Percentiles rank a stretch among this genome's conserved stretches.
These are phyloP conservation scores for Ceratocystis colombiana DNA, from an alignment of 2,329 filamentous ascomycete species.

Conservation along the genomic window DNA sequence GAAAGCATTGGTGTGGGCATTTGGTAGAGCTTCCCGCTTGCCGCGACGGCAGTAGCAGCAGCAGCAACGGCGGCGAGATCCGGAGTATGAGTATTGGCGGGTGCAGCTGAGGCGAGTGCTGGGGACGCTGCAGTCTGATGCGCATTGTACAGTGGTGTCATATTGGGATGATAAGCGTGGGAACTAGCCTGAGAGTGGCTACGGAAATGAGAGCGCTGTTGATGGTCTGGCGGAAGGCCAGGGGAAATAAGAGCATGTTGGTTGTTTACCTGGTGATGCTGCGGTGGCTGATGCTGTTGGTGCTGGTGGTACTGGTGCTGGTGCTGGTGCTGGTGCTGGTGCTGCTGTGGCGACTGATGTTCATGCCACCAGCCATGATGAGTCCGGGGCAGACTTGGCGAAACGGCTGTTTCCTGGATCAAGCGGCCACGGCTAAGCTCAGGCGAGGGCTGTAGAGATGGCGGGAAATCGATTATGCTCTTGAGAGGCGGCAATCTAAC, in stretches of 20 bases:
- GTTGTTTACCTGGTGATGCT: too few species aligned
- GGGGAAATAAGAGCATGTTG: not conserved
- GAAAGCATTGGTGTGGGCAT: slow-evolving; percentile 3
- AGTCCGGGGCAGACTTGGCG: not conserved
- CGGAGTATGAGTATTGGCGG: not conserved
- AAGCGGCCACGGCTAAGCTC: not conserved
- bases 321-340: not conserved
- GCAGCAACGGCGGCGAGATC: not conserved
- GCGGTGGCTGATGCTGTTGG: not conserved
- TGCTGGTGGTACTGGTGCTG: not conserved
- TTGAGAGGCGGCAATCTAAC: not conserved
- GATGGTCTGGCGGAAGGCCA: not conserved
- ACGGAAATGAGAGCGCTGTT: not conserved
- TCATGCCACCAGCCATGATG: not conserved
- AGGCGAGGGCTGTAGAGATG: not conserved
- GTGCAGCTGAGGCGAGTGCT: not conserved
- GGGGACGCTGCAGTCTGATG: not conserved
- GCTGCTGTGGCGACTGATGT: not conserved
- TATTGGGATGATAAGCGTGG: not conserved
- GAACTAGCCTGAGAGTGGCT: not conserved
- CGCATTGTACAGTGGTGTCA: not conserved
- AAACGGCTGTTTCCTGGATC: not conserved
- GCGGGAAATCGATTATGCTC: not conserved
- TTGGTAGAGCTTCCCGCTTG: not conserved
- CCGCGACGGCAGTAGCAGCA: not conserved